A percentile compares a stretch with the other conserved stretches of the same genome.
phyloP scores from a whole-genome alignment of 495 filamentous ascomycete genomes.

The Aspergillus diversus region DNA sequence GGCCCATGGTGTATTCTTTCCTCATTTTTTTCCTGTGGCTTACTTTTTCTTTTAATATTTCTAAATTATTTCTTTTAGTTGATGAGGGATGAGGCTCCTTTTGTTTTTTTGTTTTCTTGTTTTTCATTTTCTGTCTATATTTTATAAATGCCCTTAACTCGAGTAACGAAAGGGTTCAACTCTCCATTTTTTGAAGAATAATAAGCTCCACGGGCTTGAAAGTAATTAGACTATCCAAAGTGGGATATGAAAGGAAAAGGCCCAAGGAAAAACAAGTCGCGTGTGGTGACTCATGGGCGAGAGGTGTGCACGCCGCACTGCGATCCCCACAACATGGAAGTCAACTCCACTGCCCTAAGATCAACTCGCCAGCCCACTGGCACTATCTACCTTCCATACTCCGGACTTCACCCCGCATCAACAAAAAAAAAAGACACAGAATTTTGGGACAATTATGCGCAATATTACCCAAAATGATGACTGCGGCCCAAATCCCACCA shows the following conservation, averaged over 20 bases:
- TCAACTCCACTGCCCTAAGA: too few relatives aligned
- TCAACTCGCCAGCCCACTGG: too few relatives aligned
- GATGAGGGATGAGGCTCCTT: conserved; percentile 19
- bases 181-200: not conserved
- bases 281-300: not conserved
- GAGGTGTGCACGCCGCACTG: not conserved
- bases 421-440: too few relatives aligned
- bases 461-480: not conserved
- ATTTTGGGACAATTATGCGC: not conserved
- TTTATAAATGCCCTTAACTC: conserved; percentile 14
- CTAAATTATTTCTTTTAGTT: conserved; percentile 6
- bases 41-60: conserved; percentile 14
- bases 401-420: too few relatives aligned
- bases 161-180: not conserved
- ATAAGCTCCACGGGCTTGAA: not conserved
- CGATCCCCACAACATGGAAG: not conserved
- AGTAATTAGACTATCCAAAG: not conserved
- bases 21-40: conserved; percentile 10
- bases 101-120: conserved; percentile 3
- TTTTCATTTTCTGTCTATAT: conserved; percentile 10
- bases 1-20: conserved; percentile 18
- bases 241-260: not conserved
- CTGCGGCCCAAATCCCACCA: too few relatives aligned
- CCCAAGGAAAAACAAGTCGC: not conserved
- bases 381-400: too few relatives aligned